Conservation (phyloP, 1,284 basidiomycete genomes). For the Pyrrhoderma noxium region DNA sequence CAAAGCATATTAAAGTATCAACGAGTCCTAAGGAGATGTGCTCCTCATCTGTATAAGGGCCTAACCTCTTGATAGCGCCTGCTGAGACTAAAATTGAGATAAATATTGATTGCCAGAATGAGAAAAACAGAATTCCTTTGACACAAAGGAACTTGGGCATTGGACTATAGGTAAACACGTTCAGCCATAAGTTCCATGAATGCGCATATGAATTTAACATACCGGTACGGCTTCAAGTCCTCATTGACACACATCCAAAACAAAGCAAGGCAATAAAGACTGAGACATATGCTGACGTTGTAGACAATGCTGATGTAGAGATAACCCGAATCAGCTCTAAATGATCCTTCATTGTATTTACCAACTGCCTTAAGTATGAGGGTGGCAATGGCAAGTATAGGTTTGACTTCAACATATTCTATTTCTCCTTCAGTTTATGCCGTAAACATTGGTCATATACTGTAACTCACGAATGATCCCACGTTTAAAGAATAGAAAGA, state of each 20-base stretch:
- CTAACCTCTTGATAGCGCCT: conserved; percentile 68
- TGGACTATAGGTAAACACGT: conserved; percentile 36
- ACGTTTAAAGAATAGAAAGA: conserved; percentile 88
- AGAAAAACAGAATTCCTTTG: conserved; percentile 96
- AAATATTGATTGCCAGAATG: conserved; percentile 91
- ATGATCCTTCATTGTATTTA: conserved; percentile 87
- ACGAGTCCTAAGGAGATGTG: conserved; percentile 87
- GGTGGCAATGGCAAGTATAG: conserved; percentile 78
- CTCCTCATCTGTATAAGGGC: conserved; percentile 85
- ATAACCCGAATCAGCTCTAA: conserved; percentile 82
- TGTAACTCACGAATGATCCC: conserved; percentile 80
- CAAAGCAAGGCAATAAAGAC: conserved; percentile 84
- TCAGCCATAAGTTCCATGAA: background rate
- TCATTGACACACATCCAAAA: conserved; percentile 89
- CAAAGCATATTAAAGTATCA: conserved; percentile 87
- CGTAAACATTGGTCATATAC: background rate
- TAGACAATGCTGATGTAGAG: conserved; percentile 86
- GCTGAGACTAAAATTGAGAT: conserved; percentile 87
- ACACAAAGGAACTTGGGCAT: conserved; percentile 96
- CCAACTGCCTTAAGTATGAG: conserved; percentile 81
- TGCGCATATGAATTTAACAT: conserved; percentile 26
- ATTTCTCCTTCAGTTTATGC: background rate
- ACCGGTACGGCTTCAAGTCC: conserved; percentile 84
- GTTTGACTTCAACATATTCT: conserved; percentile 99
- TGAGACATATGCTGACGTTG: conserved; percentile 66